Conservation (phyloP, 495 filamentous ascomycete genomes). For the Chaetomium fimeti region DNA sequence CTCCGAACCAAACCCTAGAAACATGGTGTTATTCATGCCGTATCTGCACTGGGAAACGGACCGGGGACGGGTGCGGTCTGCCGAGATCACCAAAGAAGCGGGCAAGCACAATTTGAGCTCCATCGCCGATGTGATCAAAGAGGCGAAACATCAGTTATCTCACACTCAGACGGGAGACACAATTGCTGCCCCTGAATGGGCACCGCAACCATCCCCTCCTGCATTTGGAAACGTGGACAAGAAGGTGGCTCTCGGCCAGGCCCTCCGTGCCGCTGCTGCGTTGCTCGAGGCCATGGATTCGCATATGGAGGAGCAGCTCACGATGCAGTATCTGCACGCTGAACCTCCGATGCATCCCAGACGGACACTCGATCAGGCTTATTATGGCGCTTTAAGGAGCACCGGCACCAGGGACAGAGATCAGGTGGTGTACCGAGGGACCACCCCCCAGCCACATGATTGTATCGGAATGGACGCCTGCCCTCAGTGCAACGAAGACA, state of each 20-base stretch:
- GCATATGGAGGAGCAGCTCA: constrained; percentile 56
- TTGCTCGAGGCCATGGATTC: constrained; percentile 32
- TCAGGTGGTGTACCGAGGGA: constrained; percentile 62
- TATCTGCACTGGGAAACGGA: constrained; percentile 41
- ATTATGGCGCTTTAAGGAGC: constrained; percentile 60
- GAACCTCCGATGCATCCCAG: constrained; percentile 61
- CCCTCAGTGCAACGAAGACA: constrained; percentile 30
- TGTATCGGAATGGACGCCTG: constrained; percentile 29
- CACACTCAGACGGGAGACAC: constrained; percentile 22
- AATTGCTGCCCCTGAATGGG: not conserved
- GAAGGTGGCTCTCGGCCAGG: constrained; percentile 22
- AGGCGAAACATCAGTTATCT: constrained; percentile 24
- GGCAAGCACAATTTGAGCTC: constrained; percentile 19
- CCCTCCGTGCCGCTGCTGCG: constrained; percentile 26
- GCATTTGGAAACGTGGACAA: not conserved
- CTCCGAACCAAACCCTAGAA: constrained; percentile 20
- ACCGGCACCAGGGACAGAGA: constrained; percentile 59
- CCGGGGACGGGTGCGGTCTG: constrained; percentile 25
- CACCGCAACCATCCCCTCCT: not conserved
- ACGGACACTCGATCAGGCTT: constrained; percentile 64
- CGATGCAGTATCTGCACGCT: constrained; percentile 56
- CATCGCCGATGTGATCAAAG: constrained; percentile 24
- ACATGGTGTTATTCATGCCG: constrained; percentile 35
- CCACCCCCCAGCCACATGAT: constrained; percentile 22
- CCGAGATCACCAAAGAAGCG: constrained; percentile 30